Base-by-base conservation (phyloP, 139 green algal genomes). In the Micractinium sp. region DNA sequence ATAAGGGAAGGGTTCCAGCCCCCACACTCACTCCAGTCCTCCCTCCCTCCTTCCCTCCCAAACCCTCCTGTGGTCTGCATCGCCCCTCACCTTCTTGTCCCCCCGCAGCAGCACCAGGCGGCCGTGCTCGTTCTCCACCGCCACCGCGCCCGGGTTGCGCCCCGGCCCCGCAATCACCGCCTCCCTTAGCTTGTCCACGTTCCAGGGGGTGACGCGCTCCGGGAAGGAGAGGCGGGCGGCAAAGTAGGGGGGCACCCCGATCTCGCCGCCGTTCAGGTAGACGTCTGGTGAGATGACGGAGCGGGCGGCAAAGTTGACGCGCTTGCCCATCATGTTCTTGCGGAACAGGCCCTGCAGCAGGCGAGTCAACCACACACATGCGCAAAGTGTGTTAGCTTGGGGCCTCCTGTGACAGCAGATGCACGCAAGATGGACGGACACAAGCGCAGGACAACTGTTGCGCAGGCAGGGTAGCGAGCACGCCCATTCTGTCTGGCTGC, bases 261-360 rank as follows among this genome's bases (percentile, higher is more conserved):
- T 99, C 92, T 99, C 97, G 36, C 95, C 91, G 31, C 90, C 82
- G n/a, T 86, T 89, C 69, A 99, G 95, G 92, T 97, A 98, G 23
- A 97, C 96, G 93, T 99, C 98, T 20, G 98, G 98, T 0, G 95
- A 98, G 89, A 99, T 99, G 91, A 99, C 98, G 79, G 83, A 87
- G 16, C 83, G 83, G 20, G 66, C 66, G 13, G 83, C 98, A 94
- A 97, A 99, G 95, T 99, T 99, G 87, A 99, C 98, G 4, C 98
- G 95, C 95, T 99, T 99, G 88, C 98, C 98, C 98, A 99, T 99
- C 98, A 99, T 99, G 94, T 99, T 98, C 93, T 98, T 99, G 74
- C 98, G 94, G 94, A 99, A 99, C 89, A 99, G 93, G 1, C 98
- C 98, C 47, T 56, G 47, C 47, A 56, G n/a, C n/a, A n/a, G n/a